Base-by-base conservation (phyloP, 352 stramenopile species). In the Pythium coloratum region DNA sequence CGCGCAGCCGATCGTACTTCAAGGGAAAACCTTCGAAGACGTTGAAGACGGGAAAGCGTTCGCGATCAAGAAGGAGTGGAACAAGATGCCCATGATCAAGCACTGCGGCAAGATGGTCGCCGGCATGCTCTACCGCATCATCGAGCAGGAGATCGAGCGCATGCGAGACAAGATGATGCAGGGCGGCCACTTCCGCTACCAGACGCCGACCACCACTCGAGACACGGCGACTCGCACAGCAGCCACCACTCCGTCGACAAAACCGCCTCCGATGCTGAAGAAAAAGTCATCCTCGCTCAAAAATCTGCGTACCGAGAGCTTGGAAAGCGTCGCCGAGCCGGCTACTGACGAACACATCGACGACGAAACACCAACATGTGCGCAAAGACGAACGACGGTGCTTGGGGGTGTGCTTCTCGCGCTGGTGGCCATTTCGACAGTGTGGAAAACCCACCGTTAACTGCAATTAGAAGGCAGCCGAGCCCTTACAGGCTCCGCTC, bases 81-180 rank as follows among this genome's bases (percentile, higher is more conserved):
- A 94, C 55, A 95, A 95, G 59, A 70, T 82, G 32, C 79, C 76
- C 3, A 95, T 95, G 87, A 90, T 95, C 71, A 92, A 93, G 59
- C 87, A 95, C 71, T 88, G 80, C 56, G 87, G 85, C 18, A 78
- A 82, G 59, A 85, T 86, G 54, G 84, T 95, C 26, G 76, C 84
- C 33, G 79, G 76, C 7, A 95, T 95, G 75, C 78, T 95, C 55
- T 95, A 95, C 55, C 84, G 80, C 28, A 92, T 95, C 67, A 95
- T 95, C 36, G 87, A 94, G 62, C 81, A 91, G 58, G 87, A 95
- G 66, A 81, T 95, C 59, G 81, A 85, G 49, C 66, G 66, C 16
- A 82, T 80, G 72, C 76, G 67, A n/a, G 58, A 69, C 5, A 78
- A 72, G 36, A 73, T 78, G 62, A 66, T 67, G 59, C 59, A 62